Conservation (phyloP, 1,284 basidiomycete species). For the Ganoderma multipileum region DNA sequence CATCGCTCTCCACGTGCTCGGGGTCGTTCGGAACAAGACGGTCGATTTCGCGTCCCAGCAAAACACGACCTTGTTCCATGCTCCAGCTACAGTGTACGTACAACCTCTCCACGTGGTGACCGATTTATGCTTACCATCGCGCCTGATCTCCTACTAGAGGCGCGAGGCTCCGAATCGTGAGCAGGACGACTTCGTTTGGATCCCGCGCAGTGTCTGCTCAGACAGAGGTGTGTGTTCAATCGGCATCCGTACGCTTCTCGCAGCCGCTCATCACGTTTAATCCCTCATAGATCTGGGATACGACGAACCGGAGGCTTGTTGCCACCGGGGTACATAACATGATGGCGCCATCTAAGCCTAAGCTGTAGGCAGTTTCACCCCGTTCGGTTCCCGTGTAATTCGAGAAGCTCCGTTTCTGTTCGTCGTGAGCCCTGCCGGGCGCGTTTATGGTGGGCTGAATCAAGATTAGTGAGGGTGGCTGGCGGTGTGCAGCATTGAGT, state of each 20-base stretch:
- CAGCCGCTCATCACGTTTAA: background rate
- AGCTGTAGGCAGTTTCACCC: slow-evolving; percentile 1
- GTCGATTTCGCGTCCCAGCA: slow-evolving; percentile 73
- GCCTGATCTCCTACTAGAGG: background rate
- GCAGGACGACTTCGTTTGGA: background rate
- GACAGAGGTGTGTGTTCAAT: background rate
- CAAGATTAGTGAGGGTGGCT: too few relatives aligned
- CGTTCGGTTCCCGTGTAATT: too few relatives aligned
- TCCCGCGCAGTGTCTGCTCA: background rate
- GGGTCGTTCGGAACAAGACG: slow-evolving; percentile 58
- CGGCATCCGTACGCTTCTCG: too few relatives aligned
- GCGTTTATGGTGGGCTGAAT: too few relatives aligned
- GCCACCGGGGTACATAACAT: background rate
- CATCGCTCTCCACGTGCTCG: slow-evolving; percentile 65
- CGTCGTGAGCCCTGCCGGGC: too few relatives aligned
- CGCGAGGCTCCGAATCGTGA: background rate
- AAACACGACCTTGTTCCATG: slow-evolving; percentile 69
- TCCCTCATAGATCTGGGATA: background rate
- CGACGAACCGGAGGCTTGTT: slow-evolving; percentile 6
- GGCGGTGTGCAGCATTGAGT: too few relatives aligned
- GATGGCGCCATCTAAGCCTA: background rate
- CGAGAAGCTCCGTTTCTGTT: too few relatives aligned
- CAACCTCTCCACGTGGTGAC: background rate
- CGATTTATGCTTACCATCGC: background rate
- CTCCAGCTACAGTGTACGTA: slow-evolving; percentile 60